Evolutionary conservation across 176 grass and related monocot species (phyloP), one percentile per base, ranked within the genome.

Genomic region (Raddia distichophylla): DNA sequence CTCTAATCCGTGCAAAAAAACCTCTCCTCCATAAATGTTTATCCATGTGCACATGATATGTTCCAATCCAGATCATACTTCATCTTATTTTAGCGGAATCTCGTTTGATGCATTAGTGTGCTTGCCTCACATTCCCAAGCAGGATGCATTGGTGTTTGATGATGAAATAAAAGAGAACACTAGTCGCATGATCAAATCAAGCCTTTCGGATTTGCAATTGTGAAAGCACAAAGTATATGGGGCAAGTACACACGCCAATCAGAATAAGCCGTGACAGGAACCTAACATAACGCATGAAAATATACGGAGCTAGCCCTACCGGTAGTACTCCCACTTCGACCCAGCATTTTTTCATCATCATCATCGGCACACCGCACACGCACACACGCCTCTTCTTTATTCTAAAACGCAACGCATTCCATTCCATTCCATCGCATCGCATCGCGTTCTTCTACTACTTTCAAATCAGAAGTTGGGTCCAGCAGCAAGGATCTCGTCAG

Each of bases 401-500:
- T 91, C 51, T 85, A 49, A 68, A 52, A 15, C 0, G 37, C 37
- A 5, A 40, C 37, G 37, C 37, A 40, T 5, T 40, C 65, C 84
- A 57, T 67, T 27, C 13, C 34, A 27, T 37, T 88, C 65, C 84
- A 57, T 67, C 48, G 15, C 37, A 57, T 67, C 42, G 15, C 37
- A 20, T 60, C 48, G 56, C 64, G 19, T 61, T 77, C 56, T 40
- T 62, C 17, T 52, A 83, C 80, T 83, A 32, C 52, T 50, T 52
- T 51, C 27, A 73, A 19, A 76, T 99, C 86, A 99, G 85, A 90
- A 88, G 83, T 85, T 95, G 75, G 96, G 96, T 49, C 96, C 96
- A 19, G 96, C 96, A 5, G 91, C 91, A 69, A 99, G 90, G 87
- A 99, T 99, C 83, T 99, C 89, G 44, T 99, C 91, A 3, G 96